A percentile compares a stretch with the other conserved stretches of the same genome.
Conservation (phyloP, 805 yeast species). For the Metschnikowia lunata region DNA sequence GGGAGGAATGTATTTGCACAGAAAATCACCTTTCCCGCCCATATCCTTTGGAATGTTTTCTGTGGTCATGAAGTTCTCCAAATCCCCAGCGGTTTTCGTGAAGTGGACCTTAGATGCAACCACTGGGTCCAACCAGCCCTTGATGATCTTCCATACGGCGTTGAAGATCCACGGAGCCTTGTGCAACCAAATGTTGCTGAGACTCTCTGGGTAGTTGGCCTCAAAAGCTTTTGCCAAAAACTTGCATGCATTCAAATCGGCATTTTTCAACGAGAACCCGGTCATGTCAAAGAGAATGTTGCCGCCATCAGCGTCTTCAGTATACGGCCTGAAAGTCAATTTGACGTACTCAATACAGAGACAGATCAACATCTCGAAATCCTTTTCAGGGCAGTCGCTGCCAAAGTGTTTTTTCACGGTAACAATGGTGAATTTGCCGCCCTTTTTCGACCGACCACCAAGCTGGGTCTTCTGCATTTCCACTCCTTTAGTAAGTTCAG, state of each 20-base stretch:
- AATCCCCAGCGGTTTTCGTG: constrained; percentile 65
- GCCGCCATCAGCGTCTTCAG: constrained; percentile 15
- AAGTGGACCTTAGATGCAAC: constrained; percentile 88
- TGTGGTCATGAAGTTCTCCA: constrained; percentile 56
- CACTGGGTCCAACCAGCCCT: constrained; percentile 94
- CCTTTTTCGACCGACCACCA: constrained; percentile 15
- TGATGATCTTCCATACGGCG: constrained; percentile 90
- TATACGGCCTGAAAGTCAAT: constrained; percentile 12
- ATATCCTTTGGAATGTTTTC: constrained; percentile 61
- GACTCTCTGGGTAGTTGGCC: constrained; percentile 93
- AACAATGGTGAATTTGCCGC: constrained; percentile 17
- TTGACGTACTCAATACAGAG: constrained; percentile 43
- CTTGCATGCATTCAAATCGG: constrained; percentile 89
- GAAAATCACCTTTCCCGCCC: constrained; percentile 68
- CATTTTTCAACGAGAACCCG: constrained; percentile 83
- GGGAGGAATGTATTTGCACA: constrained; percentile 63
- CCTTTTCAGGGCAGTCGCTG: constrained; percentile 22
- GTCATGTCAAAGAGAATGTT: constrained; percentile 82
- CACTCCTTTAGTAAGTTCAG: constrained; percentile 15
- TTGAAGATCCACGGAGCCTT: constrained; percentile 97
- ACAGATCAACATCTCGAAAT: constrained; percentile 18
- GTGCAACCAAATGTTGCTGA: constrained; percentile 79
- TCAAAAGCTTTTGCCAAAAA: constrained; percentile 87
- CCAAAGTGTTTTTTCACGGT: constrained; percentile 21
- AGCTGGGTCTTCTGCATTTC: constrained; percentile 16